phyloP scores from a whole-genome alignment of 768 basidiomycete species.

The Suillus subluteus region DNA sequence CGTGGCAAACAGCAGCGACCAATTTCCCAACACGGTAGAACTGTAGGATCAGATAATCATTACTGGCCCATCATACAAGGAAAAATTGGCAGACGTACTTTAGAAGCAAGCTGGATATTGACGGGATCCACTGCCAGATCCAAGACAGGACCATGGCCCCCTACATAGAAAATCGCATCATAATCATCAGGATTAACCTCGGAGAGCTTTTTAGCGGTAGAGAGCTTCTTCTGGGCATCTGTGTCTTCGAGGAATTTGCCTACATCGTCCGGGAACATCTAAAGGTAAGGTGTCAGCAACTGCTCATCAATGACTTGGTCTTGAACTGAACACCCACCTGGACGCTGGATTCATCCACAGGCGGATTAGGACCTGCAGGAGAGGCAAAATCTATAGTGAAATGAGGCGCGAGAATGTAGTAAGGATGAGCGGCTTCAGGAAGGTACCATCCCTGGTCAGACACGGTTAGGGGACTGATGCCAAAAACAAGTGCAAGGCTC shows the following conservation, averaged over 20 bases:
- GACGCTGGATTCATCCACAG: conserved; percentile 61
- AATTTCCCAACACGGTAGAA: conserved; percentile 72
- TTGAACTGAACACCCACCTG: conserved; percentile 38
- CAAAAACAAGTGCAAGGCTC: neutral
- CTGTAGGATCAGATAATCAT: conserved; percentile 34
- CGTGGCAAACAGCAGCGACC: conserved; percentile 79
- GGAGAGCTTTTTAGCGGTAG: conserved; percentile 59
- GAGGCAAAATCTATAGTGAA: conserved; percentile 62
- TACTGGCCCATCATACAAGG: neutral
- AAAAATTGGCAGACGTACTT: conserved; percentile 41
- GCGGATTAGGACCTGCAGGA: conserved; percentile 69
- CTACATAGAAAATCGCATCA: conserved; percentile 77
- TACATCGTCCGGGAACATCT: conserved; percentile 61
- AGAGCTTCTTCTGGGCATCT: conserved; percentile 55
- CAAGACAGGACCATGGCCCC: conserved; percentile 78
- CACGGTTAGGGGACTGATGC: conserved; percentile 4
- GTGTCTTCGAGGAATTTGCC: conserved; percentile 63
- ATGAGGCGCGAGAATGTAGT: conserved; percentile 56
- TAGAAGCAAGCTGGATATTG: conserved; percentile 59
- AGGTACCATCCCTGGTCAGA: conserved; percentile 71
- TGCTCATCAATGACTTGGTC: neutral
- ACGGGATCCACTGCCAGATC: conserved; percentile 63
- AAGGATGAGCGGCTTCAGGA: conserved; percentile 77
- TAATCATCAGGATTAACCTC: conserved; percentile 65
- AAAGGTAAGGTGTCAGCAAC: conserved; percentile 10